Evolutionary conservation across 352 stramenopile genomes (phyloP).

Genomic region (Globisporangium orthogonon): DNA sequence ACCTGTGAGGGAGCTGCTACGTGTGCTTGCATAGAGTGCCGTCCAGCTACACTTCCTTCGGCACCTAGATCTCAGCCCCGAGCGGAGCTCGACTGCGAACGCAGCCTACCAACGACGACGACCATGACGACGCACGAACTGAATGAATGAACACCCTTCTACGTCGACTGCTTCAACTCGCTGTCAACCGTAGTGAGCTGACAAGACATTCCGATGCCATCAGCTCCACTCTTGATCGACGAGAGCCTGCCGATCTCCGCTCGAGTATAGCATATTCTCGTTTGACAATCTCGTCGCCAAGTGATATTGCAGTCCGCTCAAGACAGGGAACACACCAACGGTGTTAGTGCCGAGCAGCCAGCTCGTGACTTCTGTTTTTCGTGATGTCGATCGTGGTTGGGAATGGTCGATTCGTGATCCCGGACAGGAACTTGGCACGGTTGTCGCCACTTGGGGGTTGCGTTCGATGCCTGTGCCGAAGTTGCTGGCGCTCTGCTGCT

Average conservation of each 20-base stretch:
- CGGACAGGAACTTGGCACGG: neutral
- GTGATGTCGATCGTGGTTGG: neutral
- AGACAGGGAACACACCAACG: conserved; percentile 11
- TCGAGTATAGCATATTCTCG: neutral
- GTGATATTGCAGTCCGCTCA: conserved; percentile 7
- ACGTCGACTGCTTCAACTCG: neutral
- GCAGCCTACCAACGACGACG: too few relatives aligned
- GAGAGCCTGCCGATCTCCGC: neutral
- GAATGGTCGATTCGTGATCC: neutral
- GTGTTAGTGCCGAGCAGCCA: conserved; percentile 9
- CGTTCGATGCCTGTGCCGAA: too few relatives aligned
- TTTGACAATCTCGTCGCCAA: conserved; percentile 1
- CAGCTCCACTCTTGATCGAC: neutral
- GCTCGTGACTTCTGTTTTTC: neutral
- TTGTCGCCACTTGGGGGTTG: too few relatives aligned
- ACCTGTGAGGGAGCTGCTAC: too few relatives aligned
- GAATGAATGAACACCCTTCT: neutral
- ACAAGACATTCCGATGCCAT: neutral
- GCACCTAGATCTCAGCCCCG: too few relatives aligned
- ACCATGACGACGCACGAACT: too few relatives aligned
- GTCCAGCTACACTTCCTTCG: too few relatives aligned
- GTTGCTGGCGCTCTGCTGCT: too few relatives aligned
- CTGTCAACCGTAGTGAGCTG: neutral
- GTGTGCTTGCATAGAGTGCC: too few relatives aligned
- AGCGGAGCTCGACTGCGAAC: too few relatives aligned